Evolutionary conservation across 257 asterid species (phyloP).

Genomic region (Nicotiana attenuata): DNA sequence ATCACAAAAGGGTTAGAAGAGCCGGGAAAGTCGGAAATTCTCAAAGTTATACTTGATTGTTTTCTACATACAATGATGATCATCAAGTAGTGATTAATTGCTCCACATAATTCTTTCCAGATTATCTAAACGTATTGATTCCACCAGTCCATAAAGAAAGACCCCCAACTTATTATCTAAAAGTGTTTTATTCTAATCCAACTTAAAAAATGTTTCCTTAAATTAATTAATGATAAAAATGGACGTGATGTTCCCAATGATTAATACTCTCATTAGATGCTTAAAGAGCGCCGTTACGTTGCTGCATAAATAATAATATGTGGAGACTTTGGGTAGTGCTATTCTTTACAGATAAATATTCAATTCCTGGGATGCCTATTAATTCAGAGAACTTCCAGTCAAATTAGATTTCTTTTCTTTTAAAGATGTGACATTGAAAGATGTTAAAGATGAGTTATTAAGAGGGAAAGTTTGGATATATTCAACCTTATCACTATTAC

Average conservation of each 20-base stretch:
- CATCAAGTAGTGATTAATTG: background rate
- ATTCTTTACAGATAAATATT: background rate
- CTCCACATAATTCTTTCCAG: background rate
- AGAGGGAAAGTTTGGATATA: conserved; percentile 3
- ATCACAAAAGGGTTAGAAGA: background rate
- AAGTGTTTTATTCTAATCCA: background rate
- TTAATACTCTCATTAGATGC: background rate
- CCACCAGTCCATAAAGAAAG: background rate
- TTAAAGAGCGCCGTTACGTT: background rate
- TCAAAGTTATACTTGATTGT: background rate
- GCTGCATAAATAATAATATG: too few species aligned
- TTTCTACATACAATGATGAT: background rate
- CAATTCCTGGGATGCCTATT: conserved; percentile 20
- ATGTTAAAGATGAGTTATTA: background rate
- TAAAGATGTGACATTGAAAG: background rate
- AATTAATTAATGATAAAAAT: background rate
- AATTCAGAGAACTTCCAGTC: too few species aligned
- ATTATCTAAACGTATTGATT: background rate
- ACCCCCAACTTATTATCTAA: background rate
- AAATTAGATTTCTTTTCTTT: background rate
- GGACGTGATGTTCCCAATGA: background rate
- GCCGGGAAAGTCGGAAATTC: background rate
- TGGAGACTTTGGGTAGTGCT: background rate
- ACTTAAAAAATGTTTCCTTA: background rate
- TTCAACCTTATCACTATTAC: background rate